Percentiles rank a stretch among this genome's conserved stretches.
Evolutionary conservation across 345 rosid genomes (phyloP).

Genomic region (Syzygium jambos): DNA sequence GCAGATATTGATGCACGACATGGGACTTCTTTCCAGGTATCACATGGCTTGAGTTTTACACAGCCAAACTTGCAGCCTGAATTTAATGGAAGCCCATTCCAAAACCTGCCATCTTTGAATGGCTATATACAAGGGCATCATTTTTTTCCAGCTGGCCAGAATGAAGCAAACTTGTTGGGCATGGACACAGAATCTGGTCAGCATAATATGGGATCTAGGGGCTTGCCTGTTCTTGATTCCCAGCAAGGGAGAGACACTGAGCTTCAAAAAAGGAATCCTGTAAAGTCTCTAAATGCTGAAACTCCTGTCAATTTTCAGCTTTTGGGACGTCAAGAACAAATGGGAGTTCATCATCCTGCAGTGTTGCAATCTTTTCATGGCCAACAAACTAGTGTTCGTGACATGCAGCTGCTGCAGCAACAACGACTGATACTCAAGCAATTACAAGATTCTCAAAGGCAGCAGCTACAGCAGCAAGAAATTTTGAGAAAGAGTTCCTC

Average conservation of each 20-base stretch:
- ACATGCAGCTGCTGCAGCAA: slow-evolving; percentile 63
- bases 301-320: slow-evolving; percentile 25
- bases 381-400: slow-evolving; percentile 55
- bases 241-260: background rate
- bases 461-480: slow-evolving; percentile 45
- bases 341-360: slow-evolving; percentile 17
- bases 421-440: slow-evolving; percentile 61
- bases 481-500: slow-evolving; percentile 36
- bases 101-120: slow-evolving; percentile 12
- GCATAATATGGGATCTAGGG: background rate
- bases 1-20: slow-evolving; percentile 17
- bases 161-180: slow-evolving; percentile 1
- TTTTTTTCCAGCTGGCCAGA: slow-evolving; percentile 4
- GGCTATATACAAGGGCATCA: slow-evolving; percentile 12
- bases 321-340: slow-evolving; percentile 31
- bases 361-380: slow-evolving; percentile 17
- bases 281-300: slow-evolving; percentile 12
- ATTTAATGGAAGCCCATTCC: slow-evolving; percentile 9
- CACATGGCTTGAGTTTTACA: slow-evolving; percentile 2
- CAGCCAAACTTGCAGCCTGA: slow-evolving; percentile 17
- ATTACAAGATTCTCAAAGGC: slow-evolving; percentile 66
- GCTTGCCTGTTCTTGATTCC: background rate
- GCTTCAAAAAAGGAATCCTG: slow-evolving; percentile 10
- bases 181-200: background rate
- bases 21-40: slow-evolving; percentile 11